phyloP scores from a whole-genome alignment of 257 asterid genomes.

The Lycium barbarum region DNA sequence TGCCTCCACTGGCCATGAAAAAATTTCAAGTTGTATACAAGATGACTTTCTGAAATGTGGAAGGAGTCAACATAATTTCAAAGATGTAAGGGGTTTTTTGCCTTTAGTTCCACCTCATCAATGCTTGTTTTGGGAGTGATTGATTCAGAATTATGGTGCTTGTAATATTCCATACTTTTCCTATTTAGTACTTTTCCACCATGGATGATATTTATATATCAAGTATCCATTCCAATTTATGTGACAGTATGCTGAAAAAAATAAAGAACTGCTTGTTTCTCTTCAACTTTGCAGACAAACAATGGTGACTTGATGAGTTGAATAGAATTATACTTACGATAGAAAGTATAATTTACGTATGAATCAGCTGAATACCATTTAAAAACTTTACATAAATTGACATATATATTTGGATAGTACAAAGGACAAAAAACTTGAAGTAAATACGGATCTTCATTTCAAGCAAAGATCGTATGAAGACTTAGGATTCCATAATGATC shows the following conservation, averaged over 20 bases:
- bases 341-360: too few relatives aligned
- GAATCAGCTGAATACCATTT: not conserved
- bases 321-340: not conserved
- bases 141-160: not conserved
- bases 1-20: conserved; percentile 11
- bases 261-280: not conserved
- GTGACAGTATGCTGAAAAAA: too few relatives aligned
- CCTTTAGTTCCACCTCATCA: not conserved
- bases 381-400: not conserved
- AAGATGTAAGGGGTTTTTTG: not conserved
- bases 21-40: conserved; percentile 11
- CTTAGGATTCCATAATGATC: not conserved
- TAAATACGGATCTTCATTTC: not conserved
- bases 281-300: not conserved
- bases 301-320: not conserved
- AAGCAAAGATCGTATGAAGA: not conserved
- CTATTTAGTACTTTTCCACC: not conserved
- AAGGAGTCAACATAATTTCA: not conserved
- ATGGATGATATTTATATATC: not conserved
- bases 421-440: not conserved
- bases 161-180: not conserved
- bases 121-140: not conserved
- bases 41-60: not conserved
- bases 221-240: not conserved
- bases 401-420: not conserved